A percentile compares a stretch with the other conserved stretches of the same genome.
Conservation (phyloP, 176 grass and related monocot genomes). For the Eleusine indica region DNA sequence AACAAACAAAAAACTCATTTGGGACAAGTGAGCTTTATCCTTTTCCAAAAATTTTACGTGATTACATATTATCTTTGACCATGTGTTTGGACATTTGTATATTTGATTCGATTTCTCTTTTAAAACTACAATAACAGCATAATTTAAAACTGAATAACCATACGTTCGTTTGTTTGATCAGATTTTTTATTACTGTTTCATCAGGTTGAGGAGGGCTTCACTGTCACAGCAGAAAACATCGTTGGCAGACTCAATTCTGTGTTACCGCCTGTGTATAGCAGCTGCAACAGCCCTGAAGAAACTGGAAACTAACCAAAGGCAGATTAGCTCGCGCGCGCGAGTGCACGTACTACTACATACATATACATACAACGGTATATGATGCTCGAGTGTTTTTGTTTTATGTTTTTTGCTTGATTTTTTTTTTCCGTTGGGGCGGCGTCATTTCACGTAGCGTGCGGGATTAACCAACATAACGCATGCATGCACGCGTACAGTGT, state of each 20-base stretch:
- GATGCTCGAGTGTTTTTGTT: background rate
- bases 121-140: background rate
- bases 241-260: slow-evolving; percentile 40
- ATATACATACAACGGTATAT: background rate
- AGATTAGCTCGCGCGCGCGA: background rate
- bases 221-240: slow-evolving; percentile 33
- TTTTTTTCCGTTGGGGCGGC: background rate
- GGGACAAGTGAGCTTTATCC: background rate
- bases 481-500: background rate
- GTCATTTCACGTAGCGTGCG: slow-evolving; percentile 2
- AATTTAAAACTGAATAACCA: no score
- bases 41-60: background rate
- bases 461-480: background rate
- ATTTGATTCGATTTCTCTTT: background rate
- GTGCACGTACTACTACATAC: background rate
- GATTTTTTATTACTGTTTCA: background rate
- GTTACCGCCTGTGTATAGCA: background rate
- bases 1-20: background rate
- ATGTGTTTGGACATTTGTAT: background rate
- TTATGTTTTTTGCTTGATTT: background rate
- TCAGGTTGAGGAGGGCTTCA: slow-evolving; percentile 45
- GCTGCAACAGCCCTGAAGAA: slow-evolving; percentile 20
- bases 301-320: background rate
- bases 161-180: no score
- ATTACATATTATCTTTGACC: background rate